phyloP scores from a whole-genome alignment of 192 early-diverging fungal species.

The Podochytrium sp. region DNA sequence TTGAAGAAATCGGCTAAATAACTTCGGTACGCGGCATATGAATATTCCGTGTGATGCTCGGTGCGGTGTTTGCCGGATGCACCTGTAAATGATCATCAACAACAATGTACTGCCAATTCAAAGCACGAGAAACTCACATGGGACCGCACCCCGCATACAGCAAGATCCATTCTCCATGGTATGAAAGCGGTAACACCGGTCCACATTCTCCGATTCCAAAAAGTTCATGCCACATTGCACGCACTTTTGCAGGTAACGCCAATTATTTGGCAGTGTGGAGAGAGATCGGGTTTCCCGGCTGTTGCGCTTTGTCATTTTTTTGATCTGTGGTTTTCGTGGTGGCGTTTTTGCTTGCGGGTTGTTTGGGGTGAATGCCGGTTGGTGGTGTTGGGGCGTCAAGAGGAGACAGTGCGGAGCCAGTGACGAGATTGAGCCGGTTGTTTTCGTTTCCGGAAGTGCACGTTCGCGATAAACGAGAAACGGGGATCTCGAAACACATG shows the following conservation, averaged over 20 bases:
- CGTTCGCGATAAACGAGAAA: too few species aligned
- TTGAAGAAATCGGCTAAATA: conserved; percentile 12
- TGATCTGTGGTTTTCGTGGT: too few species aligned
- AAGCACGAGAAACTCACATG: not conserved
- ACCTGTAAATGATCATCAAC: not conserved
- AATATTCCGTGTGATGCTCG: conserved; percentile 17
- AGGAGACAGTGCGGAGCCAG: too few species aligned
- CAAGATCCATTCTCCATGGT: conserved; percentile 6
- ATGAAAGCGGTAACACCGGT: conserved; percentile 15
- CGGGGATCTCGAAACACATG: too few species aligned
- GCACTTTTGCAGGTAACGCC: conserved; percentile 6
- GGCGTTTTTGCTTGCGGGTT: too few species aligned
- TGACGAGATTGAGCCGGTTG: too few species aligned
- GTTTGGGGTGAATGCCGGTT: too few species aligned
- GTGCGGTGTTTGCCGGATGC: conserved; percentile 7
- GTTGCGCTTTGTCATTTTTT: too few species aligned
- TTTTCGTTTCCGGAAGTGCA: too few species aligned
- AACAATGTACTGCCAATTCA: not conserved
- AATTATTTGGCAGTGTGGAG: too few species aligned
- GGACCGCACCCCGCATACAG: conserved; percentile 8
- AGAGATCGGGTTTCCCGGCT: too few species aligned
- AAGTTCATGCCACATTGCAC: conserved; percentile 22
- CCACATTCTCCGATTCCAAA: not conserved
- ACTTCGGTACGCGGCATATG: conserved; percentile 10
- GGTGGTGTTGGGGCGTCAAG: too few species aligned